Percentiles rank a stretch among this genome's conserved stretches.
These are phyloP conservation scores for Lodderomyces beijingensis DNA, from an alignment of 1,139 yeast genomes.

Conservation along the genomic window DNA sequence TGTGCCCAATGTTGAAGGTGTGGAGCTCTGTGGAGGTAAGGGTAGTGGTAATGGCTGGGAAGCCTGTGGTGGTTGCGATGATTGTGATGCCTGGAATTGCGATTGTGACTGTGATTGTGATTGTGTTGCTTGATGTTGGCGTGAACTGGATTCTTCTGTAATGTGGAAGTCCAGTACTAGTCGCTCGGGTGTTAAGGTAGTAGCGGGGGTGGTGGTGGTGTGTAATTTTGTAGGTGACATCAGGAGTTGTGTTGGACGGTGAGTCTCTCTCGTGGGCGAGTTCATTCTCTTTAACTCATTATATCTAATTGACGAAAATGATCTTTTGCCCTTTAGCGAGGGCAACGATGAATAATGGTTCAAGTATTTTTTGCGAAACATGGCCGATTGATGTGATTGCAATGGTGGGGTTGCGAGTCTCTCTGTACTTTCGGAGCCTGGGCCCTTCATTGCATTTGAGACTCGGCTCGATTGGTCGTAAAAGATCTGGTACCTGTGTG, in stretches of 20 bases:
- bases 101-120: neutral
- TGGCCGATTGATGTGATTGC: slow-evolving; percentile 2
- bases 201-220: neutral
- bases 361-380: slow-evolving; percentile 11
- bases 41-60: slow-evolving; percentile 1
- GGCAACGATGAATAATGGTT: slow-evolving; percentile 44
- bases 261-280: slow-evolving; percentile 6
- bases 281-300: slow-evolving; percentile 5
- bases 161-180: too few species aligned
- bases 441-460: slow-evolving; percentile 41
- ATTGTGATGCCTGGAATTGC: slow-evolving; percentile 1
- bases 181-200: neutral
- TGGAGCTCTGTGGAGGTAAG: slow-evolving; percentile 5
- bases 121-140: neutral
- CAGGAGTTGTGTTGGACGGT: slow-evolving; percentile 1
- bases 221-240: slow-evolving; percentile 3
- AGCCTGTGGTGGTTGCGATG: neutral
- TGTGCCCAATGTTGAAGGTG: slow-evolving; percentile 8
- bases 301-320: slow-evolving; percentile 6
- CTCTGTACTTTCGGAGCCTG: slow-evolving; percentile 39
- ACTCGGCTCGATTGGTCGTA: slow-evolving; percentile 46
- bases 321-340: slow-evolving; percentile 20
- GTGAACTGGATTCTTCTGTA: too few species aligned
- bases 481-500: slow-evolving; percentile 47
- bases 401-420: slow-evolving; percentile 21